Conservation (phyloP, 2,329 filamentous ascomycete genomes). For the Colletotrichum sp. region DNA sequence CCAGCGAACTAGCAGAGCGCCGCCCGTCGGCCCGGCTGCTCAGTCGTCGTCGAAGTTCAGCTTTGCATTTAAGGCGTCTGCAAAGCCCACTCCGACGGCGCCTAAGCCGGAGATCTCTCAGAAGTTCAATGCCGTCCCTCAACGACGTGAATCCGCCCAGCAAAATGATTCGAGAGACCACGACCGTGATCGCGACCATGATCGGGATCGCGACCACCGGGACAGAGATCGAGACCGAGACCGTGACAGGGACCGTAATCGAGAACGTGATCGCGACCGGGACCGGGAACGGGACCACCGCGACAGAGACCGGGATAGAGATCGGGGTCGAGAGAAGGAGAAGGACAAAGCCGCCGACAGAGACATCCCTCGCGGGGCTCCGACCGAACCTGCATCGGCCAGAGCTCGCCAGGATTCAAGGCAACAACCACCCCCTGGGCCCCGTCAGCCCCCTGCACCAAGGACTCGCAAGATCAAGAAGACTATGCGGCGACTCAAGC, state of each 20-base stretch:
- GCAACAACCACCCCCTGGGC: slow-evolving; percentile 36
- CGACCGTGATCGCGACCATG: slow-evolving; percentile 30
- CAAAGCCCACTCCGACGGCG: slow-evolving; percentile 59
- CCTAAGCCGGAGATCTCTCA: slow-evolving; percentile 72
- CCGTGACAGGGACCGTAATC: slow-evolving; percentile 40
- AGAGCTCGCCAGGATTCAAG: slow-evolving; percentile 42
- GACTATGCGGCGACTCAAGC: slow-evolving; percentile 73
- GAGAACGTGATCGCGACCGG: slow-evolving; percentile 24
- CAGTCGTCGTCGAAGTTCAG: slow-evolving; percentile 76
- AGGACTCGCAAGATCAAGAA: slow-evolving; percentile 69
- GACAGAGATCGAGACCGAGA: slow-evolving; percentile 31
- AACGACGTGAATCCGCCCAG: slow-evolving; percentile 44
- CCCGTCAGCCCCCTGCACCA: slow-evolving; percentile 41
- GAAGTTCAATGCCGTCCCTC: slow-evolving; percentile 70
- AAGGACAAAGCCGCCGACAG: slow-evolving; percentile 39
- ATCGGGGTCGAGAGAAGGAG: slow-evolving; percentile 45
- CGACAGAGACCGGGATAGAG: slow-evolving; percentile 22
- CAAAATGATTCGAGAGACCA: slow-evolving; percentile 32
- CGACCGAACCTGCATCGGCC: slow-evolving; percentile 59
- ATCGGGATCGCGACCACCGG: slow-evolving; percentile 11
- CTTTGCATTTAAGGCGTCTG: slow-evolving; percentile 86
- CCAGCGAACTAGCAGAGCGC: slow-evolving; percentile 59
- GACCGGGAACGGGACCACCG: slow-evolving; percentile 25
- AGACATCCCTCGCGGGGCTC: slow-evolving; percentile 54
- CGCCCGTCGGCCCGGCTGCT: slow-evolving; percentile 59